These are phyloP conservation scores for Scenedesmus sp. DNA, from an alignment of 163 green algal genomes.

Conservation along the genomic window DNA sequence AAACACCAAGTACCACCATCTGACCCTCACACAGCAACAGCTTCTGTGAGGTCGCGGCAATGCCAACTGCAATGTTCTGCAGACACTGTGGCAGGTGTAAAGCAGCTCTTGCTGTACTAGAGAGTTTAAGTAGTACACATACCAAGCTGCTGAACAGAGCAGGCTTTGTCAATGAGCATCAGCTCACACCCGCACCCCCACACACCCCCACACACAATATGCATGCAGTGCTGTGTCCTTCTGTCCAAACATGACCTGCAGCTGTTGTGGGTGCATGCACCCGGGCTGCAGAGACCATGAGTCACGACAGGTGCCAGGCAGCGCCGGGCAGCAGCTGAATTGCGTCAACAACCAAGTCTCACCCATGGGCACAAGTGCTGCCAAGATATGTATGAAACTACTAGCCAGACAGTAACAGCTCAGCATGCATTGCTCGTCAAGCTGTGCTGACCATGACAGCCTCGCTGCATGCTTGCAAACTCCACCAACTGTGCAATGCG, in stretches of 20 bases:
- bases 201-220: too few species aligned
- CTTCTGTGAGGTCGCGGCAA: too few species aligned
- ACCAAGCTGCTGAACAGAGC: not conserved
- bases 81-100: not conserved
- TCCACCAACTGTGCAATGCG: not conserved
- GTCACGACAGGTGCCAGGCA: not conserved
- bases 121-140: not conserved
- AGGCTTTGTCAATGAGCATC: too few species aligned
- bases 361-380: not conserved
- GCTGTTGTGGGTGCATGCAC: too few species aligned
- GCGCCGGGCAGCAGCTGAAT: not conserved
- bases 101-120: not conserved
- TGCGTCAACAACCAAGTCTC: not conserved
- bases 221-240: too few species aligned
- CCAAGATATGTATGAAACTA: not conserved
- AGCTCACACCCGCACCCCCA: not conserved
- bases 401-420: not conserved
- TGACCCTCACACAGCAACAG: too few species aligned
- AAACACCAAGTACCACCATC: too few species aligned
- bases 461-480: not conserved
- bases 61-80: too few species aligned
- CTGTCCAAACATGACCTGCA: too few species aligned
- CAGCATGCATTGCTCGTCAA: not conserved
- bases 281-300: not conserved
- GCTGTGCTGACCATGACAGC: not conserved